These are phyloP conservation scores for Crepidotus variabilis DNA, from an alignment of 768 basidiomycete genomes.

Conservation along the genomic window DNA sequence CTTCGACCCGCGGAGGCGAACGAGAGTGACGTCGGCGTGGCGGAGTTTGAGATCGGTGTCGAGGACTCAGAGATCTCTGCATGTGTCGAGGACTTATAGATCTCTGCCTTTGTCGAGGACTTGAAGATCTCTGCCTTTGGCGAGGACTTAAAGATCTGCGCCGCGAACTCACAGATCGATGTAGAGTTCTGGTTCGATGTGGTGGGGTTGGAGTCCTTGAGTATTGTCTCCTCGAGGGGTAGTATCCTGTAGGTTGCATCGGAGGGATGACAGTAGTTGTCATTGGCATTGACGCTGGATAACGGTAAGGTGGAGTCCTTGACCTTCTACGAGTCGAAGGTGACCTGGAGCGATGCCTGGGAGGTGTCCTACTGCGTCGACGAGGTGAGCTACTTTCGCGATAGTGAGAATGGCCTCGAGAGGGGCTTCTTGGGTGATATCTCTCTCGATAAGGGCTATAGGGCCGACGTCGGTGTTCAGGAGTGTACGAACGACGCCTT, in stretches of 20 bases:
- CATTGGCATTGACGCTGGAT: background rate
- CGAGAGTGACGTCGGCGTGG: background rate
- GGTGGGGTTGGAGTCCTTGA: too few relatives aligned
- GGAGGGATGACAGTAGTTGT: background rate
- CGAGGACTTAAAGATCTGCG: too few relatives aligned
- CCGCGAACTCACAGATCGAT: too few relatives aligned
- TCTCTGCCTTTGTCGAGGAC: too few relatives aligned
- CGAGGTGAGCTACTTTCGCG: background rate
- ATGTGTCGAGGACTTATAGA: too few relatives aligned
- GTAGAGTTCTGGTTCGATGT: too few relatives aligned
- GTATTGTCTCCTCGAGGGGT: background rate
- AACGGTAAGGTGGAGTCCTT: background rate
- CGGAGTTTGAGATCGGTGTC: background rate
- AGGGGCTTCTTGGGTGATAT: background rate
- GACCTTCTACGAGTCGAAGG: conserved; percentile 1
- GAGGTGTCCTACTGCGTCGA: conserved; percentile 2
- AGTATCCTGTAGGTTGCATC: background rate
- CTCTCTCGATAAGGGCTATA: conserved; percentile 3
- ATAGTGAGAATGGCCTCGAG: background rate
- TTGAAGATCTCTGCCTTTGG: too few relatives aligned
- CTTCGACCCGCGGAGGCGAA: background rate
- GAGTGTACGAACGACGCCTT: conserved; percentile 5
- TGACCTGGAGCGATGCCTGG: conserved; percentile 5
- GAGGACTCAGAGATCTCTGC: too few relatives aligned
- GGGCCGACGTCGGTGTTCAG: background rate